Conservation (phyloP, 2,329 filamentous ascomycete genomes). For the Aspergillus sp. region DNA sequence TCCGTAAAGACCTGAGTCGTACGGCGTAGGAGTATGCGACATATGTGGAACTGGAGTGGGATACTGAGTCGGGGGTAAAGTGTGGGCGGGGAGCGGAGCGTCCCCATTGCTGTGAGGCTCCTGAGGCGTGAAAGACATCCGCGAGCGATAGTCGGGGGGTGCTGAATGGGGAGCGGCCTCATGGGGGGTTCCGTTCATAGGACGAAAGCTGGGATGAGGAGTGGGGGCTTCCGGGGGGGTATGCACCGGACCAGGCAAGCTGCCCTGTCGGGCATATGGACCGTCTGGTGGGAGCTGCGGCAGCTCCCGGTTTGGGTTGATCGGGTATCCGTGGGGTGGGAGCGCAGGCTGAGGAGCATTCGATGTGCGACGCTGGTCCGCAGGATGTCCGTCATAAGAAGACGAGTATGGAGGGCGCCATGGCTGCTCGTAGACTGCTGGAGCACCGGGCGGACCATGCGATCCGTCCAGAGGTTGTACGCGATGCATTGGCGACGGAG, state of each 20-base stretch:
- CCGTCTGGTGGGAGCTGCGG: constrained; percentile 37
- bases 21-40: constrained; percentile 32
- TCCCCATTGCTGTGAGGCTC: constrained; percentile 36
- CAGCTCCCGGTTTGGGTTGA: constrained; percentile 36
- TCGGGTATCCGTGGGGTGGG: constrained; percentile 32
- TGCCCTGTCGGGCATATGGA: constrained; percentile 36
- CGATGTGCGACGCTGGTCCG: constrained; percentile 34
- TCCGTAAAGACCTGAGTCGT: constrained; percentile 35
- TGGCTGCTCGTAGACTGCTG: constrained; percentile 33
- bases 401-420: constrained; percentile 35
- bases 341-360: constrained; percentile 29
- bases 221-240: constrained; percentile 30
- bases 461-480: constrained; percentile 34
- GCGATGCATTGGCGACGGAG: constrained; percentile 32
- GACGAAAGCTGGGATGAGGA: constrained; percentile 32
- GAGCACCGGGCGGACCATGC: constrained; percentile 29
- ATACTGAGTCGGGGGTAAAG: constrained; percentile 35
- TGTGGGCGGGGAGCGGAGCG: constrained; percentile 29
- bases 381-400: constrained; percentile 30
- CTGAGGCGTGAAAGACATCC: constrained; percentile 34
- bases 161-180: constrained; percentile 35
- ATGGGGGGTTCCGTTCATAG: constrained; percentile 38
- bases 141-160: constrained; percentile 36
- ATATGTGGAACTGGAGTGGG: constrained; percentile 27
- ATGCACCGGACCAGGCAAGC: constrained; percentile 33